These are phyloP conservation scores for Dactylellina leptospora DNA, from an alignment of 2,329 filamentous ascomycete species.

Conservation along the genomic window DNA sequence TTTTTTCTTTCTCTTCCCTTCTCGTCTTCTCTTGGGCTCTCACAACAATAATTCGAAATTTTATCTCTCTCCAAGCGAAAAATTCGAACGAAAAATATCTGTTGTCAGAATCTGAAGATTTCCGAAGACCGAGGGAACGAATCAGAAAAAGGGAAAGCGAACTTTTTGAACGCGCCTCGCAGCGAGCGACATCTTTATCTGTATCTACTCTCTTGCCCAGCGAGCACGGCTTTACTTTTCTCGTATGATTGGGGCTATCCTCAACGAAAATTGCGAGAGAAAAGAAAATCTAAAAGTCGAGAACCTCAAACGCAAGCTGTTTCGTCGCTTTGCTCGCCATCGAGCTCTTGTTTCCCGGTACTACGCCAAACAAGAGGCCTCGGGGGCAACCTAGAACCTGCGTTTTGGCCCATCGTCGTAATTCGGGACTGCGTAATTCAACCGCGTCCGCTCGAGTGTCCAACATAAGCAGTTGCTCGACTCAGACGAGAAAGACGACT, in stretches of 20 bases:
- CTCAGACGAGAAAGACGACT: constrained; percentile 16
- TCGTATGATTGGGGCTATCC: constrained; percentile 37
- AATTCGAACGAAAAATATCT: constrained; percentile 39
- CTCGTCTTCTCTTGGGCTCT: constrained; percentile 17
- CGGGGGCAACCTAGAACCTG: constrained; percentile 42
- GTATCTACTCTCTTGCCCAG: constrained; percentile 15
- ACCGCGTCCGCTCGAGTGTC: constrained; percentile 35
- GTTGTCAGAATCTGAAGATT: constrained; percentile 31
- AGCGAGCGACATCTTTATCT: constrained; percentile 21
- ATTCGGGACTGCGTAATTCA: constrained; percentile 52
- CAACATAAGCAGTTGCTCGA: constrained; percentile 32
- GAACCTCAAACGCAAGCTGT: constrained; percentile 44
- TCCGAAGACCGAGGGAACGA: constrained; percentile 27
- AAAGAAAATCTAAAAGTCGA: constrained; percentile 20
- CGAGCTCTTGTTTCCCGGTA: constrained; percentile 17
- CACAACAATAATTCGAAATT: constrained; percentile 29
- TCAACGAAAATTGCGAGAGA: constrained; percentile 31
- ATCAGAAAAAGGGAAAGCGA: constrained; percentile 9
- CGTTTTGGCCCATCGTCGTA: constrained; percentile 53
- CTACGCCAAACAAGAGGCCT: constrained; percentile 19
- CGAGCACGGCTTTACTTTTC: constrained; percentile 17
- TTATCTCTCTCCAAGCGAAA: constrained; percentile 17
- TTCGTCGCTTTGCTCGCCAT: constrained; percentile 46
- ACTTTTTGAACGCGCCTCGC: not conserved
- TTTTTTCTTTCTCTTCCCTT: constrained; percentile 18